phyloP scores from a whole-genome alignment of 306 rosid species.

The Vachellia pachyceras region DNA sequence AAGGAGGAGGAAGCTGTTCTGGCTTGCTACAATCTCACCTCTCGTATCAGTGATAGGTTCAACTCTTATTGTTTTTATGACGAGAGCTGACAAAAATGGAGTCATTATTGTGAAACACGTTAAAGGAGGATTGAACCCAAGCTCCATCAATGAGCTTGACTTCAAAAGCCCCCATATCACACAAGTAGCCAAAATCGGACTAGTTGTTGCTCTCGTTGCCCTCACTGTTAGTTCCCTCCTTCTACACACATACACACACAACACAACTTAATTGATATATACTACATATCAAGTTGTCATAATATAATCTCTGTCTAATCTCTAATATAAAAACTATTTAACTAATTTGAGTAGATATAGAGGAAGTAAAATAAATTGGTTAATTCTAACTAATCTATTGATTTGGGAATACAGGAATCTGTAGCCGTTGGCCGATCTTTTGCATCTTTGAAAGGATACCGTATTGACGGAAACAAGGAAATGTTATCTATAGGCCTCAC shows the following conservation, averaged over 20 bases:
- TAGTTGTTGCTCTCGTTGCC: slow-evolving; percentile 71
- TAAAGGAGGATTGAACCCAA: slow-evolving; percentile 80
- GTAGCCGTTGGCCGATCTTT: slow-evolving; percentile 90
- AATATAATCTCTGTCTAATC: too few species aligned
- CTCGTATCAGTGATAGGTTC: slow-evolving; percentile 68
- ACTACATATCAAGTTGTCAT: too few species aligned
- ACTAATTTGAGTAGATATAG: too few species aligned
- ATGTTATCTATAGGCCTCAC: slow-evolving; percentile 80
- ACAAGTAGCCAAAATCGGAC: slow-evolving; percentile 65
- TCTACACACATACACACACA: too few species aligned
- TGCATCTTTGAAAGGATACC: slow-evolving; percentile 79
- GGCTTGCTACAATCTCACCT: slow-evolving; percentile 86
- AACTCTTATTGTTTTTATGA: slow-evolving; percentile 65
- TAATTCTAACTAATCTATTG: neutral
- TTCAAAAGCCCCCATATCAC: slow-evolving; percentile 49
- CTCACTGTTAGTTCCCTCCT: slow-evolving; percentile 57
- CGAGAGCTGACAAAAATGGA: slow-evolving; percentile 70
- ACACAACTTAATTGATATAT: neutral
- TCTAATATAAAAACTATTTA: neutral
- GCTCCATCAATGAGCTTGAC: slow-evolving; percentile 64
- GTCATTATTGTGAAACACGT: slow-evolving; percentile 78
- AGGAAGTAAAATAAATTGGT: too few species aligned
- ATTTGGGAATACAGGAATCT: slow-evolving; percentile 62
- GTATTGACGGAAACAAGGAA: slow-evolving; percentile 84
- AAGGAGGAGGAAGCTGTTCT: slow-evolving; percentile 69